Conservation (phyloP, 345 rosid species). For the Populus alba region DNA sequence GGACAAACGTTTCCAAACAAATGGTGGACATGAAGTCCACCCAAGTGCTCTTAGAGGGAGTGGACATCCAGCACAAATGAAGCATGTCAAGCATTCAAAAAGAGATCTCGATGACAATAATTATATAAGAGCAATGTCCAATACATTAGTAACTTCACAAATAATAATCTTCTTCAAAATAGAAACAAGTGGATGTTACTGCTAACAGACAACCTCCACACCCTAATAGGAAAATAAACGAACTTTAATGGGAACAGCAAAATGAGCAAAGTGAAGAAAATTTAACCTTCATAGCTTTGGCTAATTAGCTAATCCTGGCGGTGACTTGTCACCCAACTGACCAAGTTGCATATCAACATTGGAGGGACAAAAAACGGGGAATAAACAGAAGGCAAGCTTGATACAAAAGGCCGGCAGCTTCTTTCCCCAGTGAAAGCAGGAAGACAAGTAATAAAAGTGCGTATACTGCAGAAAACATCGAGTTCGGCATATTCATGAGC, state of each 20-base stretch:
- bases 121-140: neutral
- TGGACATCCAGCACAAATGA: too few relatives aligned
- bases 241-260: neutral
- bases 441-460: neutral
- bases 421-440: too few relatives aligned
- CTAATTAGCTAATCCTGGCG: neutral
- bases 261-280: neutral
- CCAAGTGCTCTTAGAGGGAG: too few relatives aligned
- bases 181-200: neutral
- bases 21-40: too few relatives aligned
- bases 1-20: too few relatives aligned
- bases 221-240: neutral
- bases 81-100: neutral
- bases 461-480: neutral
- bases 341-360: neutral
- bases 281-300: neutral
- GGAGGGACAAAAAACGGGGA: neutral
- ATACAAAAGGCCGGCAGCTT: too few relatives aligned
- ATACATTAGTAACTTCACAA: slow-evolving; percentile 1
- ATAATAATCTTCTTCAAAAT: neutral
- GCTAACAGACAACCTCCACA: neutral
- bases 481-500: neutral
- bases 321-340: neutral
- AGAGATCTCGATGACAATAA: too few relatives aligned
- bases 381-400: too few relatives aligned